Evolutionary conservation across 257 asterid genomes (phyloP).

Genomic region (Solanum bulbocastanum): DNA sequence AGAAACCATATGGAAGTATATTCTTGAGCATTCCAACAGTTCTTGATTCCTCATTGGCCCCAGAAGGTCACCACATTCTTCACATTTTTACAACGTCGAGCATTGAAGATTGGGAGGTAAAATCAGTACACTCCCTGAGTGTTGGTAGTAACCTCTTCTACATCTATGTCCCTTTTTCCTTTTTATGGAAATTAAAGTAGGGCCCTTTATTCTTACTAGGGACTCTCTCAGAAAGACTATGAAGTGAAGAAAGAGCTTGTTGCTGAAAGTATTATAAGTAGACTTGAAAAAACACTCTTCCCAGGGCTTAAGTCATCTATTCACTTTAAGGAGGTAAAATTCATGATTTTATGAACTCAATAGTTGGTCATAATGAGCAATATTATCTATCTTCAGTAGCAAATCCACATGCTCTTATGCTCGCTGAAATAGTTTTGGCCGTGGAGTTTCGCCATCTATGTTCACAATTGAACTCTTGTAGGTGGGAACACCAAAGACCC

Average conservation of each 20-base stretch:
- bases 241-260: conserved; percentile 81
- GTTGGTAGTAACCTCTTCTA: neutral
- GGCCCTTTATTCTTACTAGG: conserved; percentile 31
- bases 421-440: neutral
- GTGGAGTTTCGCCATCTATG: neutral
- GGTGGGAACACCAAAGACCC: conserved; percentile 99
- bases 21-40: conserved; percentile 96
- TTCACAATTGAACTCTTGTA: conserved; percentile 19
- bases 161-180: neutral
- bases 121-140: neutral
- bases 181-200: neutral
- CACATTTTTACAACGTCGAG: conserved; percentile 87
- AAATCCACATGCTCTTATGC: neutral
- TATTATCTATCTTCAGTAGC: neutral
- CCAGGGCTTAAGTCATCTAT: conserved; percentile 80
- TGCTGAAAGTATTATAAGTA: conserved; percentile 61
- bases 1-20: conserved; percentile 79
- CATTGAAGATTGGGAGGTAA: conserved; percentile 95
- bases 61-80: conserved; percentile 90
- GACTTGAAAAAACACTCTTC: conserved; percentile 79
- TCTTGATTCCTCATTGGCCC: conserved; percentile 85
- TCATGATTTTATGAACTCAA: neutral
- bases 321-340: conserved; percentile 71
- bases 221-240: conserved; percentile 64
- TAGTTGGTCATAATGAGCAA: neutral